Evolutionary conservation across 1,284 basidiomycete genomes (phyloP).

Genomic region (Trichosporon sp.): DNA sequence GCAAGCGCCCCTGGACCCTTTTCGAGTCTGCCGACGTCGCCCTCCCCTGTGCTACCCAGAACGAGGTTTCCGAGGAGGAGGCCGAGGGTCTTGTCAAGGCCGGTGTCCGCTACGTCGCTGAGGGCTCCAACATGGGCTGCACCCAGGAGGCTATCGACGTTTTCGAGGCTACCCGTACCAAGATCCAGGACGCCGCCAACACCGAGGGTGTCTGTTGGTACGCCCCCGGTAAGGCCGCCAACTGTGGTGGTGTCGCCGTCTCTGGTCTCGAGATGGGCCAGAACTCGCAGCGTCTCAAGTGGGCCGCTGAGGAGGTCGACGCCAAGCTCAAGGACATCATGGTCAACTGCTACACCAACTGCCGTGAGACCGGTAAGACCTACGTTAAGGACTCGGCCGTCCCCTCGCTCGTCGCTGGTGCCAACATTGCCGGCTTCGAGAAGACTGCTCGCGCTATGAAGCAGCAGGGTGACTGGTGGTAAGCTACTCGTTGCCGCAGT

Average conservation of each 20-base stretch:
- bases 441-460: constrained; percentile 67
- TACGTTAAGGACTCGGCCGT: constrained; percentile 65
- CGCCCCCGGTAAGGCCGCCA: constrained; percentile 72
- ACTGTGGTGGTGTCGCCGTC: constrained; percentile 69
- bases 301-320: constrained; percentile 68
- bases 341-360: constrained; percentile 68
- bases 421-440: constrained; percentile 75
- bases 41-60: constrained; percentile 75
- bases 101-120: constrained; percentile 73
- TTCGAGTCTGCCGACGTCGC: constrained; percentile 70
- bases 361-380: constrained; percentile 64
- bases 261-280: constrained; percentile 75
- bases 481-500: constrained; percentile 31
- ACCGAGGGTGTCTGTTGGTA: constrained; percentile 62
- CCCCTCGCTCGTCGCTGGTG: constrained; percentile 68
- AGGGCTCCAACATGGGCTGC: constrained; percentile 76
- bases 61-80: constrained; percentile 70
- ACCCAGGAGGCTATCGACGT: constrained; percentile 73
- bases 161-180: constrained; percentile 67
- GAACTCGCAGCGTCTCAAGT: constrained; percentile 68
- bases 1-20: constrained; percentile 74
- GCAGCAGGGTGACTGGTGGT: constrained; percentile 75
- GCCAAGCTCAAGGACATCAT: constrained; percentile 74
- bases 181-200: constrained; percentile 55
- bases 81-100: constrained; percentile 71